A percentile compares a stretch with the other conserved stretches of the same genome.
Evolutionary conservation across 768 basidiomycete species (phyloP).

Genomic region (Antrodiella citrinella): DNA sequence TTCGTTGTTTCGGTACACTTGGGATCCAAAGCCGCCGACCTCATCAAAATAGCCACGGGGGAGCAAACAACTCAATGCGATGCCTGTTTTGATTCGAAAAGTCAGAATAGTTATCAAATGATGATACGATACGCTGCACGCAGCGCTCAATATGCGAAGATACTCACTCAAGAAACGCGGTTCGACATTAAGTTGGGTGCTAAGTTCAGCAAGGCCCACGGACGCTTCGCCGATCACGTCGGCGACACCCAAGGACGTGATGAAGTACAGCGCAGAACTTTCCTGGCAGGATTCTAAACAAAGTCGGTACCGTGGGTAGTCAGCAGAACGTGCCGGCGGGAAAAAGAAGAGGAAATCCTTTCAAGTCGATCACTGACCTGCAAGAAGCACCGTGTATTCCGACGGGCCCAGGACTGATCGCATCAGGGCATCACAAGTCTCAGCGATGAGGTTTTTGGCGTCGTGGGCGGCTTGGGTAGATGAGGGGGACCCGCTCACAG

Average conservation of each 20-base stretch:
- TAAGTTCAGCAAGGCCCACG: conserved; percentile 3
- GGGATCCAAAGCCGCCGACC: background rate
- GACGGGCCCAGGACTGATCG: conserved; percentile 4
- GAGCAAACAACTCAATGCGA: conserved; percentile 7
- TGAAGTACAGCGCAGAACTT: conserved; percentile 6
- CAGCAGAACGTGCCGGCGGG: background rate
- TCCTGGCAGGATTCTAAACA: conserved; percentile 7
- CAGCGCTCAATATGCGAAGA: too few relatives aligned
- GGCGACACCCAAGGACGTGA: conserved; percentile 4
- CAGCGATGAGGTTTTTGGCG: conserved; percentile 1
- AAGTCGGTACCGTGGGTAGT: too few relatives aligned
- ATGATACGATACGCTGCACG: too few relatives aligned
- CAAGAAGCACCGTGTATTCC: conserved; percentile 8
- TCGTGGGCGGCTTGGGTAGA: background rate
- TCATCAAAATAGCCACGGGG: conserved; percentile 10
- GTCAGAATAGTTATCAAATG: too few relatives aligned
- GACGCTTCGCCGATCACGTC: conserved; percentile 7
- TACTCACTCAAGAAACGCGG: conserved; percentile 3
- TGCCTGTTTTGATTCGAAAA: background rate
- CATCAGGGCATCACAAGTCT: background rate
- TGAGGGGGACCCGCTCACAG: background rate
- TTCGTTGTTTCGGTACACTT: conserved; percentile 11
- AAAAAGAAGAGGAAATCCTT: too few relatives aligned
- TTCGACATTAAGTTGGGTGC: background rate
- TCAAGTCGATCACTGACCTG: conserved; percentile 1